A percentile compares a stretch with the other conserved stretches of the same genome.
Conservation (phyloP, 495 filamentous ascomycete genomes). For the Glonium stellatum region DNA sequence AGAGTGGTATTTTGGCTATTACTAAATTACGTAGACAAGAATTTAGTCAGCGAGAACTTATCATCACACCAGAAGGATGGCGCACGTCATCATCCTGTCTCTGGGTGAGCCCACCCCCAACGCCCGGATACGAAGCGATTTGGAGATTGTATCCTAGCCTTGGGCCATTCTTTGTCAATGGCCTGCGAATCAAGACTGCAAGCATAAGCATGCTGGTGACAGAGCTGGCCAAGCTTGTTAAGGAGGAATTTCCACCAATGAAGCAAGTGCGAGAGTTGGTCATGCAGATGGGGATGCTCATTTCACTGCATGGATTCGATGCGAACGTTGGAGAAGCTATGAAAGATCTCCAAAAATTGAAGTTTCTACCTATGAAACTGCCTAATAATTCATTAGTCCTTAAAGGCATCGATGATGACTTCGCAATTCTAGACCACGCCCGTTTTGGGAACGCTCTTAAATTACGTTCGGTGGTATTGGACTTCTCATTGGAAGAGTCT, state of each 20-base stretch:
- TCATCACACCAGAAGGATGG: background rate
- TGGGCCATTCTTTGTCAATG: background rate
- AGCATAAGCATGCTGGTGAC: background rate
- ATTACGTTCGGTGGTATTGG: background rate
- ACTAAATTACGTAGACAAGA: background rate
- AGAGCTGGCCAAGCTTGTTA: background rate
- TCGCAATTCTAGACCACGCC: slow-evolving; percentile 11
- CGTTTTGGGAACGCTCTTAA: slow-evolving; percentile 5
- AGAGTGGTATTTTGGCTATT: background rate
- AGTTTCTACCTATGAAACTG: slow-evolving; percentile 1
- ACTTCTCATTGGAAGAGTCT: slow-evolving; percentile 7
- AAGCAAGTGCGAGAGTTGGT: background rate
- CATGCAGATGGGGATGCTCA: slow-evolving; percentile 3
- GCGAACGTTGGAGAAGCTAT: background rate
- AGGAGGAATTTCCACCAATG: background rate
- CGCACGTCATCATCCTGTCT: background rate
- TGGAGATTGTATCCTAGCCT: background rate
- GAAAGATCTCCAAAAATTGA: background rate
- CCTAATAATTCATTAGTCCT: background rate
- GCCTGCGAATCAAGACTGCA: background rate
- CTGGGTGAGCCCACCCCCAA: background rate
- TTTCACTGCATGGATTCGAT: background rate
- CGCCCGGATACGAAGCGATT: background rate
- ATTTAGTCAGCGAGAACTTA: background rate
- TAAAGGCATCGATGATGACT: slow-evolving; percentile 6